Percentiles rank a stretch among this genome's conserved stretches.
Conservation (phyloP, 139 green algal genomes). For the Chlorella sp. region DNA sequence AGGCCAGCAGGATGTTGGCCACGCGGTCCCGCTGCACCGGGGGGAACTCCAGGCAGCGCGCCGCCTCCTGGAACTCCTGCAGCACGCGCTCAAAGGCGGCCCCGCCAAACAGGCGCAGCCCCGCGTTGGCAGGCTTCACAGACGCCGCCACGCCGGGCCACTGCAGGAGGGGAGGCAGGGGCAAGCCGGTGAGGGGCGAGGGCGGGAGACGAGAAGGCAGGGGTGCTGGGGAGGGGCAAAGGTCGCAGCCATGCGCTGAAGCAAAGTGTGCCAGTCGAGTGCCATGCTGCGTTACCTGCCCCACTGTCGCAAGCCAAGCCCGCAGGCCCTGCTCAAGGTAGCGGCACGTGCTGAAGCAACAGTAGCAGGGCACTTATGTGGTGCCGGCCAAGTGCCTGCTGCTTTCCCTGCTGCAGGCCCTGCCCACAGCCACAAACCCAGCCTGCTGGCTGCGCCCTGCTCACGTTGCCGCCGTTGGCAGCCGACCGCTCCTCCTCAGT, state of each 20-base stretch:
- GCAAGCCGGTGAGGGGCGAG: too few relatives aligned
- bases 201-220: not conserved
- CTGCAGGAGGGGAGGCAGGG: not conserved
- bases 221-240: too few relatives aligned
- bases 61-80: slow-evolving; percentile 85
- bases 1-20: slow-evolving; percentile 90
- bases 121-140: slow-evolving; percentile 70
- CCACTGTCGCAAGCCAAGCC: not conserved
- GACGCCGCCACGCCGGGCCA: slow-evolving; percentile 21
- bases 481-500: slow-evolving; percentile 77
- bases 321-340: not conserved
- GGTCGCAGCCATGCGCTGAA: too few relatives aligned
- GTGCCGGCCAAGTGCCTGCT: too few relatives aligned
- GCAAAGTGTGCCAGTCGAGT: too few relatives aligned
- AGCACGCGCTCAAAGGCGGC: slow-evolving; percentile 92
- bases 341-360: too few relatives aligned
- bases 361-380: too few relatives aligned
- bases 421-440: not conserved
- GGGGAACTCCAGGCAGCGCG: slow-evolving; percentile 77
- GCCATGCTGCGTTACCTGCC: too few relatives aligned
- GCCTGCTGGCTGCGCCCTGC: not conserved
- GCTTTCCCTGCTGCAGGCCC: too few relatives aligned
- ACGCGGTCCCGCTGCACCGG: slow-evolving; percentile 79
- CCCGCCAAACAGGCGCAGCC: slow-evolving; percentile 88
- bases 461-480: slow-evolving; percentile 13